A percentile compares a stretch with the other conserved stretches of the same genome.
These are phyloP conservation scores for Leccinum uliginosum DNA, from an alignment of 768 basidiomycete genomes.

Conservation along the genomic window DNA sequence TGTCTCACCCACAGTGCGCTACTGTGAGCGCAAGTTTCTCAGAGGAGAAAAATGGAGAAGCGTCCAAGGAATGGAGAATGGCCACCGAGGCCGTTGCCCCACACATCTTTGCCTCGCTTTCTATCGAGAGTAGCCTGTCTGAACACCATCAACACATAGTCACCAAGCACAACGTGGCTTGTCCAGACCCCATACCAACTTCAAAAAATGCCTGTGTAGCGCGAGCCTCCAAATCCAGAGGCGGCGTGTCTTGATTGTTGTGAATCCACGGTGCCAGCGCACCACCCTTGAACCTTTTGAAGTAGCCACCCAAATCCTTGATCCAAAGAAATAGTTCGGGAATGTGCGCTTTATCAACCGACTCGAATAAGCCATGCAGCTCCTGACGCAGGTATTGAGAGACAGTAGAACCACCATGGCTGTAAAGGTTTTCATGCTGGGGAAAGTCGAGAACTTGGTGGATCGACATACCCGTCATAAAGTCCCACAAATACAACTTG, in stretches of 20 bases:
- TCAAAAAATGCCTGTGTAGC: conserved; percentile 85
- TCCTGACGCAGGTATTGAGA: conserved; percentile 83
- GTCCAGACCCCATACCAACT: conserved; percentile 44
- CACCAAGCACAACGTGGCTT: background rate
- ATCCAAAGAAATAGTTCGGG: conserved; percentile 75
- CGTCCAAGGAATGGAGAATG: conserved; percentile 87
- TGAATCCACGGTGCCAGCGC: conserved; percentile 64
- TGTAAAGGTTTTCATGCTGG: conserved; percentile 29
- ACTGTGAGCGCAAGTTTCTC: conserved; percentile 74
- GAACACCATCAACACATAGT: conserved; percentile 22
- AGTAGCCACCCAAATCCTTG: conserved; percentile 84
- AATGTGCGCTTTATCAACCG: conserved; percentile 63
- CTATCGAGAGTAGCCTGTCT: conserved; percentile 67
- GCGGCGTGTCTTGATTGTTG: conserved; percentile 25
- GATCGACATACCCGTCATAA: conserved; percentile 74
- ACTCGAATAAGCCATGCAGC: conserved; percentile 80
- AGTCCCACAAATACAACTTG: conserved; percentile 87
- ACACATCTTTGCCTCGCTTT: conserved; percentile 65
- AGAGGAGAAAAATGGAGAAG: conserved; percentile 80
- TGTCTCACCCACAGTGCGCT: conserved; percentile 81
- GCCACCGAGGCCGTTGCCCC: conserved; percentile 92
- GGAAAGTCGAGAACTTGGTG: background rate
- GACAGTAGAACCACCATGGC: conserved; percentile 89
- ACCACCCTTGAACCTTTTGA: conserved; percentile 83
- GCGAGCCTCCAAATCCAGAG: conserved; percentile 77